Evolutionary conservation across 2,329 filamentous ascomycete genomes (phyloP).

Genomic region (Cercospora sesami): DNA sequence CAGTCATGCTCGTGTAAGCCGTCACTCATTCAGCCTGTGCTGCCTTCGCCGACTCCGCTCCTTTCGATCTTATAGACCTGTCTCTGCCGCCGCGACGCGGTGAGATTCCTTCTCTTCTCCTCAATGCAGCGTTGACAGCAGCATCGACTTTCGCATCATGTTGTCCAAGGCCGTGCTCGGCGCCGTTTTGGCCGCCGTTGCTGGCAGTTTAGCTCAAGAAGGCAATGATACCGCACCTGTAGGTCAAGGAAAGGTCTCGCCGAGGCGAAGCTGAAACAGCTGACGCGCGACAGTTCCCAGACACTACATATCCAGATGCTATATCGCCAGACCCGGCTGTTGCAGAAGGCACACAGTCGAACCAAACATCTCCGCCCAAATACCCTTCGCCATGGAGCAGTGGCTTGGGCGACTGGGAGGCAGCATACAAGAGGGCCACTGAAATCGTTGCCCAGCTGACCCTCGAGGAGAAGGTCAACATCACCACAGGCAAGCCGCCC

Average conservation of each 20-base stretch:
- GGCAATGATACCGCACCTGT: conserved; percentile 25
- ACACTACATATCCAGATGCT: conserved; percentile 21
- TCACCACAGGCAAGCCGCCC: conserved; percentile 24
- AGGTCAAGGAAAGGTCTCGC: not conserved
- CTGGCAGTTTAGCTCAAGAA: conserved; percentile 15
- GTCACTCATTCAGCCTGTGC: not conserved
- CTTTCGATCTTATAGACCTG: not conserved
- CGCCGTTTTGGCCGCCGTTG: conserved; percentile 17
- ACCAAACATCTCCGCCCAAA: conserved; percentile 59
- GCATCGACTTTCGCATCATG: conserved; percentile 11
- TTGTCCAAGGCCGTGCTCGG: conserved; percentile 14
- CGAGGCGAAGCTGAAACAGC: not conserved
- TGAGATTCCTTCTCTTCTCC: not conserved
- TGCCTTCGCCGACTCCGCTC: not conserved
- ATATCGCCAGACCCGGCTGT: conserved; percentile 27
- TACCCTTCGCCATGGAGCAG: conserved; percentile 89
- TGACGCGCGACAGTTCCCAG: conserved; percentile 16
- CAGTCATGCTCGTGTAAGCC: not conserved
- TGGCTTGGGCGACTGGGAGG: conserved; percentile 70
- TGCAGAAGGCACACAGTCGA: conserved; percentile 34
- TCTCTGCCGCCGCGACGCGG: not conserved
- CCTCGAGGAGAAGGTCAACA: conserved; percentile 83
- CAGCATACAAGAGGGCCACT: conserved; percentile 72
- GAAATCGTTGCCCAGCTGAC: conserved; percentile 81
- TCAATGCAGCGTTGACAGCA: not conserved